These are phyloP conservation scores for Schizothecium vesticola DNA, from an alignment of 495 filamentous ascomycete genomes.

Conservation along the genomic window DNA sequence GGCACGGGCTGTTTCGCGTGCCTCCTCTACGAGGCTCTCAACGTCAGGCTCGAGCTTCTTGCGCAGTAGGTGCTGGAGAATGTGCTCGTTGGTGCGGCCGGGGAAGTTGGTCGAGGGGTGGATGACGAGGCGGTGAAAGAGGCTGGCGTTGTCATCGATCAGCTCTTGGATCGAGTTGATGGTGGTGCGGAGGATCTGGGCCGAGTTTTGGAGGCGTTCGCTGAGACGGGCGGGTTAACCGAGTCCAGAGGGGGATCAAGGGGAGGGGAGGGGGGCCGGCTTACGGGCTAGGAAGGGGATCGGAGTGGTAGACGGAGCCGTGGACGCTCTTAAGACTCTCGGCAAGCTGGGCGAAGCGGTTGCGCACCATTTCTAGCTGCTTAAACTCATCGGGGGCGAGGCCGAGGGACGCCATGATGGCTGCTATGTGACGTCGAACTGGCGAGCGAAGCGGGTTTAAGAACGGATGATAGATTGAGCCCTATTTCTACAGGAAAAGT, in stretches of 20 bases:
- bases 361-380: conserved; percentile 68
- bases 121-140: conserved; percentile 57
- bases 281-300: conserved; percentile 37
- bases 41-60: conserved; percentile 77
- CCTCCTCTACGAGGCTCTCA: conserved; percentile 65
- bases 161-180: conserved; percentile 55
- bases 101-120: conserved; percentile 76
- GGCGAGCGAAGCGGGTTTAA: neutral
- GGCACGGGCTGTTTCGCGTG: conserved; percentile 36
- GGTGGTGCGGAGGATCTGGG: conserved; percentile 59
- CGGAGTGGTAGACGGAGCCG: conserved; percentile 24
- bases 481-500: neutral
- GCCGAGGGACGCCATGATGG: conserved; percentile 43
- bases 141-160: conserved; percentile 51
- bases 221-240: conserved; percentile 28
- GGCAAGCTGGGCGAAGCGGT: conserved; percentile 63
- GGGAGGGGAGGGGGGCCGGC: neutral
- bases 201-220: conserved; percentile 63
- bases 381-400: conserved; percentile 59
- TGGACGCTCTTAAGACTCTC: conserved; percentile 61
- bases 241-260: neutral
- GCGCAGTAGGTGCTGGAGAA: conserved; percentile 61
- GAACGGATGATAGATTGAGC: neutral
- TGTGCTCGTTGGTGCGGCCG: conserved; percentile 58
- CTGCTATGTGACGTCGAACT: too few species aligned